Conservation (phyloP, 2,329 filamentous ascomycete species). For the Calonectria multiphialidica region DNA sequence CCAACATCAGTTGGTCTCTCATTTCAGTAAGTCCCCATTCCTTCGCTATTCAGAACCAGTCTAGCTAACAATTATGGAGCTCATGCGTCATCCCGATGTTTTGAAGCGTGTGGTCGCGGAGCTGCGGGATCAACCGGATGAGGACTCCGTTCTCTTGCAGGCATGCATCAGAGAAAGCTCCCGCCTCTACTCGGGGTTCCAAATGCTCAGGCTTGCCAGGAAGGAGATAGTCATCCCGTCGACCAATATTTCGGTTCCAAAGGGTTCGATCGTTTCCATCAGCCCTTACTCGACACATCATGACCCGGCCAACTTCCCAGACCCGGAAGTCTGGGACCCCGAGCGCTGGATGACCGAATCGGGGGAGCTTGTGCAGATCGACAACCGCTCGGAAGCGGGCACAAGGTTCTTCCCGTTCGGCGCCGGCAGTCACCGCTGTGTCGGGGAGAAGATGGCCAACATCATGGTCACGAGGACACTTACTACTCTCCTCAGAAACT, state of each 20-base stretch:
- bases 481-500: conserved; percentile 6
- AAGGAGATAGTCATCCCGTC: conserved; percentile 12
- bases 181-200: conserved; percentile 21
- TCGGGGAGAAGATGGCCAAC: conserved; percentile 23
- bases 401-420: conserved; percentile 18
- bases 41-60: neutral
- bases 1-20: conserved; percentile 23
- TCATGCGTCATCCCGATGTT: conserved; percentile 14
- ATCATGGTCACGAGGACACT: conserved; percentile 22
- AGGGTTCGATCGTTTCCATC: conserved; percentile 16
- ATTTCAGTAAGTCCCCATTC: neutral
- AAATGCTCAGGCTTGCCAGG: conserved; percentile 17
- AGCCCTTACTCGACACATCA: conserved; percentile 23
- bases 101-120: conserved; percentile 15
- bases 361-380: neutral
- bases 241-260: conserved; percentile 7
- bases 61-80: neutral
- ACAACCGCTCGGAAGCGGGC: conserved; percentile 9
- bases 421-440: conserved; percentile 19
- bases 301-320: conserved; percentile 20
- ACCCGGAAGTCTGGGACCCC: conserved; percentile 15
- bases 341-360: conserved; percentile 19
- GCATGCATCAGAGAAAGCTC: conserved; percentile 22
- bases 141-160: conserved; percentile 18
- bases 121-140: conserved; percentile 1